Conservation (phyloP, 225 moss, liverwort and hornwort species). For the Bryoerythrophyllum caledonicum region DNA sequence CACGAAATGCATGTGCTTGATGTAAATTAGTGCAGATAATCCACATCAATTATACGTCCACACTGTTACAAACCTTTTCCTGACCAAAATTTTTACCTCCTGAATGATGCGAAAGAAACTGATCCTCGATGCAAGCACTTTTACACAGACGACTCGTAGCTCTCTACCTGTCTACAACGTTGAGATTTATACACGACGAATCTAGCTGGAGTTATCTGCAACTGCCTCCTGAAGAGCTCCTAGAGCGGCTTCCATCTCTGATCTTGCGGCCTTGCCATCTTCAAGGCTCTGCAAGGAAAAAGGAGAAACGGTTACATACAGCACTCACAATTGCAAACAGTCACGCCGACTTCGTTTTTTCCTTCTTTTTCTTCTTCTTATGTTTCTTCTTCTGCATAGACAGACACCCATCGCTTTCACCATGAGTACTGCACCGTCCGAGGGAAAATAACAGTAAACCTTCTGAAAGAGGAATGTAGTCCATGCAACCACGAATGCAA, state of each 20-base stretch:
- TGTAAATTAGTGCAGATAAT: no score
- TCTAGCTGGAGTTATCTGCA: slow-evolving; percentile 49
- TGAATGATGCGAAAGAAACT: background rate
- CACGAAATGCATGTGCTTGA: no score
- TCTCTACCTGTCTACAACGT: slow-evolving; percentile 19
- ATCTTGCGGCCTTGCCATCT: slow-evolving; percentile 56
- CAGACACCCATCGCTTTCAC: background rate
- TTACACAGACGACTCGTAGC: slow-evolving; percentile 6
- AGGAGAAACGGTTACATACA: slow-evolving; percentile 8
- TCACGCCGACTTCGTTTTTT: slow-evolving; percentile 13
- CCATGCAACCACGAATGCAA: background rate
- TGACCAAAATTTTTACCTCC: no score
- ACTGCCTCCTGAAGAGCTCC: slow-evolving; percentile 53
- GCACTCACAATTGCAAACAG: background rate
- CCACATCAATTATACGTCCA: no score
- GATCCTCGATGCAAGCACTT: slow-evolving; percentile 13
- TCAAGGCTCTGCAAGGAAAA: slow-evolving; percentile 49
- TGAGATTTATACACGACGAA: slow-evolving; percentile 15
- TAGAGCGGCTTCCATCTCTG: slow-evolving; percentile 57
- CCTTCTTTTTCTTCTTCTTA: background rate
- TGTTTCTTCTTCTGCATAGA: background rate
- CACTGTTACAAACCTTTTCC: no score
- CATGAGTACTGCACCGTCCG: slow-evolving; percentile 9
- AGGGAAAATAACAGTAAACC: background rate
- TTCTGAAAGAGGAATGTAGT: background rate